Evolutionary conservation across 164 flowering plant species (phyloP), one percentile per base, ranked within the genome.

Genomic region (Macadamia tetraphylla): DNA sequence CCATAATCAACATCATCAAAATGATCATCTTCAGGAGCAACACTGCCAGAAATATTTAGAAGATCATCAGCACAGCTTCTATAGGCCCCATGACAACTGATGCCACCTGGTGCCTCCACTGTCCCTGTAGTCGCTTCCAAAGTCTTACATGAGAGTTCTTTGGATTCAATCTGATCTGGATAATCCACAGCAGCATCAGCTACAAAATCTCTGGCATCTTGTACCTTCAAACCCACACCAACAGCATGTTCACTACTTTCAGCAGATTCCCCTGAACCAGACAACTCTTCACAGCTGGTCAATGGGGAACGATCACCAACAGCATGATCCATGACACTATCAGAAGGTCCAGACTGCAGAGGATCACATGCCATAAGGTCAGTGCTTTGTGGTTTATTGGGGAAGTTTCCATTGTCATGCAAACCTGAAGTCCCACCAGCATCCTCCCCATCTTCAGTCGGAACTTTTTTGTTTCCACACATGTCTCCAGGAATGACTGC

Each of bases 1-100:
- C 60, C 74, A 68, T 29, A 70, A 66, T 77, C 77, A 48, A 62
- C 71, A 31, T 76, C 74, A 42, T 70, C 74, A 66, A 52, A 60
- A 65, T 64, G 56, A 43, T 72, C 74, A 23, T 60, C 69, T 31
- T 57, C 74, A 18, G 61, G 8, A 43, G 12, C 71, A 60, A 61
- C 56, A 63, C 63, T 62, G 43, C 56, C 74, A 63, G 64, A 67
- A 53, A 53, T 23, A 59, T 63, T 60, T 18, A 59, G 65, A 67
- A 60, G 64, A 71, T 79, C 73, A 69, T 58, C 64, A 62, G 17
- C 46, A 67, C 63, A 55, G 14, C 46, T 65, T 62, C 57, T 65
- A 64, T 49, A 61, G 3, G 48, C 66, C 29, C 66, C 78, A 9
- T 31, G 70, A 65, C 77, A 61, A 11, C 43, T 60, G 51, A 63